Evolutionary conservation across 1,139 yeast genomes (phyloP).

Genomic region (Pneumocystis sp.): DNA sequence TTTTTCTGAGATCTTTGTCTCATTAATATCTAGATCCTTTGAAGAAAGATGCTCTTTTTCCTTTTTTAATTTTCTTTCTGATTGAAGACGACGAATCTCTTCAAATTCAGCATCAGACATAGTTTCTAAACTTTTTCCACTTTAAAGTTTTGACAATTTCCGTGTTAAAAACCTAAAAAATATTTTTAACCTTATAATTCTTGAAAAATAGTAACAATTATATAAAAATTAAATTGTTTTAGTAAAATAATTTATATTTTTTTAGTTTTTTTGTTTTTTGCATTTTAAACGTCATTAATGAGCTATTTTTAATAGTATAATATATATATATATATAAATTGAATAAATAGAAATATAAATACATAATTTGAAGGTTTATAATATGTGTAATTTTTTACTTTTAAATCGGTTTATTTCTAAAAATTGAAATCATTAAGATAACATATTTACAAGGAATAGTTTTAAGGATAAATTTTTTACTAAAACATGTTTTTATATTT

Average conservation of each 20-base stretch:
- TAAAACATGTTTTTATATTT: too few species aligned
- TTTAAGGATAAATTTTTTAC: too few species aligned
- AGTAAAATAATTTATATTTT: neutral
- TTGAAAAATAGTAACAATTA: neutral
- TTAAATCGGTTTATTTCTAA: too few species aligned
- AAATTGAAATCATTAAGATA: too few species aligned
- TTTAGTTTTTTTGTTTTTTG: neutral
- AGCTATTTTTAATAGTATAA: too few species aligned
- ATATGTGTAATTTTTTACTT: too few species aligned
- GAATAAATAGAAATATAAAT: too few species aligned
- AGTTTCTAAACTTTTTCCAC: neutral
- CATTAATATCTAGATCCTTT: neutral
- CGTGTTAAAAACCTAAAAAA: neutral
- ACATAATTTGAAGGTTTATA: too few species aligned
- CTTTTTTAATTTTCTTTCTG: neutral
- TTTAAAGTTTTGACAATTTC: neutral
- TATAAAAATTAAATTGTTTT: neutral
- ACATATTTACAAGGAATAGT: too few species aligned
- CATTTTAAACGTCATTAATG: neutral
- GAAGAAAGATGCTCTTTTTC: neutral
- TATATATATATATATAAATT: too few species aligned
- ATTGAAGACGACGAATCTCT: neutral
- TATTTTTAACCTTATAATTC: too few species aligned
- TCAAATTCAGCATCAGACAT: slow-evolving; percentile 1
- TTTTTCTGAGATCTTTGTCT: neutral